Conservation (phyloP, 73 alveolate species). For the Paramecium tetraurelia region DNA sequence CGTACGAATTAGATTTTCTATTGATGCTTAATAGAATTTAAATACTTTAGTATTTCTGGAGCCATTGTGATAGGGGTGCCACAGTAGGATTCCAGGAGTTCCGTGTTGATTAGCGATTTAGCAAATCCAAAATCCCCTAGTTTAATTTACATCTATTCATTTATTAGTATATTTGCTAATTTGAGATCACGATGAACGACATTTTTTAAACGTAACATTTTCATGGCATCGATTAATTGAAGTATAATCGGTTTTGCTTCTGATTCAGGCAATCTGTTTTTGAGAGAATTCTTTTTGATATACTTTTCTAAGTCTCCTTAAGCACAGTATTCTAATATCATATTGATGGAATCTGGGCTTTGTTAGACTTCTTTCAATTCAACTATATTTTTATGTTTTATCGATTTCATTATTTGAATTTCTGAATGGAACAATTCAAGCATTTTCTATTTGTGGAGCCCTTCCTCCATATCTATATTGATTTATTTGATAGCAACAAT, state of each 20-base stretch:
- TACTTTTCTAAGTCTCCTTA: slow-evolving; percentile 51
- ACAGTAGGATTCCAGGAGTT: slow-evolving; percentile 38
- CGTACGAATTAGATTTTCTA: slow-evolving; percentile 49
- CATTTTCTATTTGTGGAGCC: slow-evolving; percentile 29
- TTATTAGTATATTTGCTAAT: slow-evolving; percentile 80
- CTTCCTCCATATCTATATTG: neutral
- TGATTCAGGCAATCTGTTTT: neutral
- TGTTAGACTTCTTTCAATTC: slow-evolving; percentile 1
- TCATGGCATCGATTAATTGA: slow-evolving; percentile 72
- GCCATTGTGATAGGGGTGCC: slow-evolving; percentile 88
- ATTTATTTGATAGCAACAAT: slow-evolving; percentile 42
- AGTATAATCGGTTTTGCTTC: slow-evolving; percentile 47
- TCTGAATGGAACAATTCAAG: neutral
- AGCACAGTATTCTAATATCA: slow-evolving; percentile 38
- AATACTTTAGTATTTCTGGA: slow-evolving; percentile 73
- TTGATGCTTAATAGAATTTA: neutral
- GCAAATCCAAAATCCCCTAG: slow-evolving; percentile 65
- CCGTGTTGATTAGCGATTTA: neutral
- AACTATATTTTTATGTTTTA: neutral
- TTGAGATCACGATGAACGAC: slow-evolving; percentile 87
- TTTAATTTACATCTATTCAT: slow-evolving; percentile 48
- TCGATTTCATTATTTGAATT: neutral
- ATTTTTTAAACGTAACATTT: slow-evolving; percentile 76
- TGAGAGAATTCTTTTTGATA: slow-evolving; percentile 22
- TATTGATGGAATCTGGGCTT: neutral